These are phyloP conservation scores for Hydrangea macrophylla DNA, from an alignment of 148 eudicot species.

Conservation along the genomic window DNA sequence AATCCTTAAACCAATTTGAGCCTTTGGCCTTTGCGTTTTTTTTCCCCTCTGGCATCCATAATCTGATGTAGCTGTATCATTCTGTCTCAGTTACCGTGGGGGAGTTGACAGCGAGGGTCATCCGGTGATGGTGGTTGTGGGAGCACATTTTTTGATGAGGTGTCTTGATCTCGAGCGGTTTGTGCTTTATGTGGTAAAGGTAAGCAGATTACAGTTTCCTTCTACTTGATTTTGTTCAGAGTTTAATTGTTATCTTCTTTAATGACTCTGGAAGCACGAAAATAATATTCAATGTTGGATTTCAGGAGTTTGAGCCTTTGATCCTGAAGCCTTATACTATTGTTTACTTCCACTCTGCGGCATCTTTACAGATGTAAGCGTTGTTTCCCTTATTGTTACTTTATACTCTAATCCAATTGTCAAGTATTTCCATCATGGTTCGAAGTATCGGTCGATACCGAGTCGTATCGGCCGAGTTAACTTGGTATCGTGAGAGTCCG, in stretches of 20 bases:
- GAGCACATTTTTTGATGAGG: slow-evolving; percentile 96
- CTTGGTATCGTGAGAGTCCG: too few relatives aligned
- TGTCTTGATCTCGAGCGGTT: slow-evolving; percentile 98
- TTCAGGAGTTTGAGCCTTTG: slow-evolving; percentile 95
- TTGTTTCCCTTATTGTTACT: background rate
- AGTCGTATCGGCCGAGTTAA: too few relatives aligned
- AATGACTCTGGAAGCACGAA: background rate
- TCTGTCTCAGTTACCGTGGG: slow-evolving; percentile 78
- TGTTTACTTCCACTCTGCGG: slow-evolving; percentile 98
- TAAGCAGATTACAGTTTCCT: slow-evolving; percentile 17
- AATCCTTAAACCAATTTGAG: too few relatives aligned
- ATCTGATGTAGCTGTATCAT: slow-evolving; percentile 8
- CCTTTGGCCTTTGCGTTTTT: too few relatives aligned
- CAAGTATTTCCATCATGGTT: too few relatives aligned
- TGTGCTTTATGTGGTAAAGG: slow-evolving; percentile 86
- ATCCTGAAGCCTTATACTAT: slow-evolving; percentile 92
- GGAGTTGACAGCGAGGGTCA: slow-evolving; percentile 97
- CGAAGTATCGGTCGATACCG: too few relatives aligned
- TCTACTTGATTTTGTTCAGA: background rate
- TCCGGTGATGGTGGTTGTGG: slow-evolving; percentile 97
- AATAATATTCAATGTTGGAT: slow-evolving; percentile 9
- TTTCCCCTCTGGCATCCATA: background rate
- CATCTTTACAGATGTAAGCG: slow-evolving; percentile 88
- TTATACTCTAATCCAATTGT: too few relatives aligned
- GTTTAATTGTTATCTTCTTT: background rate